Evolutionary conservation across 257 asterid species (phyloP), one percentile per base, ranked within the genome.

Genomic region (Solanum paucissectum): DNA sequence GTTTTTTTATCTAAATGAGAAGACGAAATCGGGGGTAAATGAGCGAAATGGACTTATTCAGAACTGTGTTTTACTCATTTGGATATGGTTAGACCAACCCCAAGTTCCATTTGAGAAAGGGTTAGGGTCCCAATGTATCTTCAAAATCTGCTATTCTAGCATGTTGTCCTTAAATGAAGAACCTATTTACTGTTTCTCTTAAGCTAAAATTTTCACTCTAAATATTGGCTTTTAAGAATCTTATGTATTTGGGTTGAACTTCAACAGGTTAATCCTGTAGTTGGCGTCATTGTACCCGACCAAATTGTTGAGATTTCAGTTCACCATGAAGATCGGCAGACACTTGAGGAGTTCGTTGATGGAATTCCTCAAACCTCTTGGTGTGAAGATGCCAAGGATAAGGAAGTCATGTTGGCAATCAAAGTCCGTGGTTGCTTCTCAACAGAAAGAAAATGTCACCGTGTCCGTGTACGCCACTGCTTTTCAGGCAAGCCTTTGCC

Each of bases 341-440:
- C 98, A 14, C n/a, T 95, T 18, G 98, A 94, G 89, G 99, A 95
- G 90, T 97, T 93, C 87, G 95, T 97, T 3, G 99, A 97, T 76
- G 99, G 99, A 7, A 90, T 91, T 72, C 98, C 98, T 14, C 96
- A 90, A 87, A 97, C 93, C 91, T 91, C 90, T 66, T 97, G 99
- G 98, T 95, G 98, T 58, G 99, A 97, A 95, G 99, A 96, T 92
- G 93, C 96, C 23, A 95, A 96, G 89, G 98, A 97, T 90, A 95
- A 97, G 92, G 99, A 97, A 92, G 98, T 91, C 13, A 91, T 95
- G 38, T 92, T 97, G 86, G 89, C 87, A 23, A 89, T 94, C 49
- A 92, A 89, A 86, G 92, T 96, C 76, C 88, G 87, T 0, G 99
- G 99, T 23, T 91, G 92, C 92, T 94, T 91, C 92, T 90, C 98